Conservation (phyloP, 805 yeast genomes). For the Candida odintsovae region DNA sequence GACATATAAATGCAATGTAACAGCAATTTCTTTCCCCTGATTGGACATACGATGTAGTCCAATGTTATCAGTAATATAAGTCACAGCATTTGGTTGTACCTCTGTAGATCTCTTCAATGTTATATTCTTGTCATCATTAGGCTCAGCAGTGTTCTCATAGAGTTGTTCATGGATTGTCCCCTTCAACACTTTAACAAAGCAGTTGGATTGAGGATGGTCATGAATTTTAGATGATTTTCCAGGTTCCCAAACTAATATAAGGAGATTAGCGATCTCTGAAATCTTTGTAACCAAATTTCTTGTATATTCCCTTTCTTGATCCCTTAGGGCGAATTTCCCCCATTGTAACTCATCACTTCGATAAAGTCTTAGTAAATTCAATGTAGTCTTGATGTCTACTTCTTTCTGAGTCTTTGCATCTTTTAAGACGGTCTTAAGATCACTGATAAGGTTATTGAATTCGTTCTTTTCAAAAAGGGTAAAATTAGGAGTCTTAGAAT, state of each 20-base stretch:
- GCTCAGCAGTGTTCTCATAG: slow-evolving; percentile 3
- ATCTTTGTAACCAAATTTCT: slow-evolving; percentile 32
- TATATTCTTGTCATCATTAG: not conserved
- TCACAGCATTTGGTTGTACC: slow-evolving; percentile 30
- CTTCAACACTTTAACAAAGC: slow-evolving; percentile 40
- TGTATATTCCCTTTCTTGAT: slow-evolving; percentile 31
- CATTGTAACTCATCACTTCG: slow-evolving; percentile 34
- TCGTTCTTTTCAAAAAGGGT: slow-evolving; percentile 1
- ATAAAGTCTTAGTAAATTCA: slow-evolving; percentile 21
- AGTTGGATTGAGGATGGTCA: slow-evolving; percentile 45
- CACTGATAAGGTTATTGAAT: slow-evolving; percentile 5
- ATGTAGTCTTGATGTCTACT: slow-evolving; percentile 7
- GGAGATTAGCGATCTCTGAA: slow-evolving; percentile 37
- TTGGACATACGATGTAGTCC: slow-evolving; percentile 38
- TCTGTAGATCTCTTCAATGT: slow-evolving; percentile 5
- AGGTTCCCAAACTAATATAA: slow-evolving; percentile 42
- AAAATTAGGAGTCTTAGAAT: slow-evolving; percentile 1
- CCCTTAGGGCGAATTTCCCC: slow-evolving; percentile 36
- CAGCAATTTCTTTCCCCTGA: slow-evolving; percentile 20
- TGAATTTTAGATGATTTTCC: slow-evolving; percentile 39
- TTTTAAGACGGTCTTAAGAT: slow-evolving; percentile 2
- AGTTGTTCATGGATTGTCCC: slow-evolving; percentile 18
- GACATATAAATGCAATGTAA: slow-evolving; percentile 42
- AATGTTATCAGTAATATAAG: slow-evolving; percentile 40
- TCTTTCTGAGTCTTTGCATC: slow-evolving; percentile 1